Base-by-base conservation (phyloP, 768 basidiomycete species). In the Rhodosporidiobolus odoratus region DNA sequence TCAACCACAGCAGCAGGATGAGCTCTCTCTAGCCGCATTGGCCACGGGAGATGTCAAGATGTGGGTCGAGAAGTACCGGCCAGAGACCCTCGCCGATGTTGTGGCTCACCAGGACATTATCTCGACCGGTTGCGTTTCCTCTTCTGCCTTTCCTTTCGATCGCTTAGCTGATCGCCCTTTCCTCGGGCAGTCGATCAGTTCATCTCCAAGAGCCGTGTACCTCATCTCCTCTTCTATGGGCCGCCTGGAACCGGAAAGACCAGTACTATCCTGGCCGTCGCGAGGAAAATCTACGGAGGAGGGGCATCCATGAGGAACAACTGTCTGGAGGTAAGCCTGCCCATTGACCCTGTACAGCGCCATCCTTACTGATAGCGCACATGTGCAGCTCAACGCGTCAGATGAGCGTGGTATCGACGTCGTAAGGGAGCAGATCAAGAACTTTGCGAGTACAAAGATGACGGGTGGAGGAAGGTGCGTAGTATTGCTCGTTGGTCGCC, bases 241-340 rank as follows among this genome's bases (percentile, higher is more conserved):
- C 96, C 96, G 41, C 96, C 96, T 17, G 96, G 95, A 17, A 99
- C 96, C 0, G 96, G 96, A 60, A 99, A 99, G 80, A 99, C 96
- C 9, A 94, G 92, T 0, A 98, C 94, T 0, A 95, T 99, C 72
- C 83, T 98, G 15, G 96, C 96, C 17, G 89, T 99, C 16, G 95
- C 96, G 30, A 85, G 95, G 58, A 86, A 90, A 71, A 91, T 99
- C 82, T 99, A 98, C 78, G 95, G 94, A 2, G 40, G 47, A n/a
- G 66, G 63, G 6, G 52, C 47, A 7, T 30, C 87, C 48, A 95
- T 88, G 79, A 83, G 85, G 68, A 97, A 94, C 78, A 92, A 96
- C 77, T 94, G 96, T 35, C 86, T 98, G 4, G 96, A 99, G 84
- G 92, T 92, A 70, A 21, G 83, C 71, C 25, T 37, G 13, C 30